phyloP scores from a whole-genome alignment of 805 yeast species.

The Nakazawaea sp. region DNA sequence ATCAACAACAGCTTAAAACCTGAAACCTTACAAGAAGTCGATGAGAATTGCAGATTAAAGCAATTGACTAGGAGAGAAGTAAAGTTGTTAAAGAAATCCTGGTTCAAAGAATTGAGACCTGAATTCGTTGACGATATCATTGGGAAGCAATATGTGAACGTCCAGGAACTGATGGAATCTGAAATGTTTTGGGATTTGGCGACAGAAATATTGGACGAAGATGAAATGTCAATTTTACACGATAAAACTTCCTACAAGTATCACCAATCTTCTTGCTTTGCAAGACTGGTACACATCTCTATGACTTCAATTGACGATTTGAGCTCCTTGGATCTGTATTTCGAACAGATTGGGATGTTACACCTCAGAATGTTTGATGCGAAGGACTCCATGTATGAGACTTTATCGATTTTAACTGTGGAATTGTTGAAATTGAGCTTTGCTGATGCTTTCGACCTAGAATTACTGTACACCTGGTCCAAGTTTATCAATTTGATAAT shows the following conservation, averaged over 20 bases:
- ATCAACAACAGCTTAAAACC: no score
- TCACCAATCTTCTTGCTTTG: background rate
- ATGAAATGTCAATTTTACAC: background rate
- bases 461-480: slow-evolving; percentile 1
- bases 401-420: background rate
- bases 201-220: background rate
- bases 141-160: slow-evolving; percentile 3
- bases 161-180: slow-evolving; percentile 1
- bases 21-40: no score
- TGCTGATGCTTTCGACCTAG: slow-evolving; percentile 5
- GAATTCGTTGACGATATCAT: slow-evolving; percentile 3
- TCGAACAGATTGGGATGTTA: background rate
- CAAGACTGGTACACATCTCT: background rate
- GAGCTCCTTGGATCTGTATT: background rate
- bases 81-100: slow-evolving; percentile 2
- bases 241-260: background rate
- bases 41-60: no score
- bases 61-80: slow-evolving; percentile 6
- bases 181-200: slow-evolving; percentile 3
- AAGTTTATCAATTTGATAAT: slow-evolving; percentile 3
- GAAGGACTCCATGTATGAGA: background rate
- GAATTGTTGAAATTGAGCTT: slow-evolving; percentile 3
- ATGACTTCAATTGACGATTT: slow-evolving; percentile 10
- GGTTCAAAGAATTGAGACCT: slow-evolving; percentile 2
- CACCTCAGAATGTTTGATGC: slow-evolving; percentile 1